These are phyloP conservation scores for Capronia epimyces DNA, from an alignment of 2,329 filamentous ascomycete genomes.

Conservation along the genomic window DNA sequence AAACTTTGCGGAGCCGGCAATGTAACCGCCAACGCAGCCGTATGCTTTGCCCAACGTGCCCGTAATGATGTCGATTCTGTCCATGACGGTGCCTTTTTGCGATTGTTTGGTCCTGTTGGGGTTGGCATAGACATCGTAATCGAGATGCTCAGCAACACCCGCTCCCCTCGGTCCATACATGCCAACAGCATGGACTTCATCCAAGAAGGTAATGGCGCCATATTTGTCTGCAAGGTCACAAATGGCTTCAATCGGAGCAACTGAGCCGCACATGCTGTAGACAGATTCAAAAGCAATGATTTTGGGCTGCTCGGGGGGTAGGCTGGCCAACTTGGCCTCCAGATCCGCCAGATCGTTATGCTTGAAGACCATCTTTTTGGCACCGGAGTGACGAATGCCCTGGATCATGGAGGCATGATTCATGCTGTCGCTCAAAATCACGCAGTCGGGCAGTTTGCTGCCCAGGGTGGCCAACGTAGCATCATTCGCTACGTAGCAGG, in stretches of 20 bases:
- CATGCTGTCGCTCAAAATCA: constrained; percentile 93
- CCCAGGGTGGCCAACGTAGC: constrained; percentile 94
- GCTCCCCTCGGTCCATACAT: constrained; percentile 98
- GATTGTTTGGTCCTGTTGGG: constrained; percentile 53
- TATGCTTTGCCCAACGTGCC: constrained; percentile 97
- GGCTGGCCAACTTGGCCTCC: constrained; percentile 82
- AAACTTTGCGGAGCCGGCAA: constrained; percentile 78
- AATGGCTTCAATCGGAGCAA: constrained; percentile 91
- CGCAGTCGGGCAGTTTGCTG: constrained; percentile 91
- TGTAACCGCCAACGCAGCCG: constrained; percentile 95
- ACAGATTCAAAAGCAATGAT: constrained; percentile 99
- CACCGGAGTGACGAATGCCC: constrained; percentile 93
- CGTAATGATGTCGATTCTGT: constrained; percentile 95
- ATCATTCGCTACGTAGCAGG: constrained; percentile 97
- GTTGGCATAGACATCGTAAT: constrained; percentile 77
- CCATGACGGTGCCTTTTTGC: constrained; percentile 74
- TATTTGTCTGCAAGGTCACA: constrained; percentile 97
- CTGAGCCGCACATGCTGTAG: constrained; percentile 98
- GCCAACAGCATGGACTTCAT: constrained; percentile 97
- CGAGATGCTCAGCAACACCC: constrained; percentile 93
- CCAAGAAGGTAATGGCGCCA: constrained; percentile 91
- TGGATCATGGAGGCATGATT: constrained; percentile 99
- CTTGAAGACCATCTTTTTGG: constrained; percentile 97
- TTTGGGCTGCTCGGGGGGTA: constrained; percentile 81
- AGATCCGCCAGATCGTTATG: constrained; percentile 94